Percentiles rank a stretch among this genome's conserved stretches.
These are phyloP conservation scores for Cyathus striatus DNA, from an alignment of 768 basidiomycete genomes.

Conservation along the genomic window DNA sequence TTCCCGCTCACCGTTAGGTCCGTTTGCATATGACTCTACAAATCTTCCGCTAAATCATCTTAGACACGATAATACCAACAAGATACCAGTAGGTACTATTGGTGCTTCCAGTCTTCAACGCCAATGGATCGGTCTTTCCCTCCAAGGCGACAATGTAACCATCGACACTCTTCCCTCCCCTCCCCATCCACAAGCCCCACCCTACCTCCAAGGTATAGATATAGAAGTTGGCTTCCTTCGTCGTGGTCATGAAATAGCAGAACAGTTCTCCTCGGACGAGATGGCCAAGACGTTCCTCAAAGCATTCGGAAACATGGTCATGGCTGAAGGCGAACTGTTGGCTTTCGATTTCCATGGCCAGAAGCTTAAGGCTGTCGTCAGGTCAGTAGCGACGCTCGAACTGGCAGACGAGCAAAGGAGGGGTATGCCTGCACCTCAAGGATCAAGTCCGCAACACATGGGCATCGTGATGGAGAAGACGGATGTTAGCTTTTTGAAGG, in stretches of 20 bases:
- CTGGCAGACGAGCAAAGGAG: conserved; percentile 57
- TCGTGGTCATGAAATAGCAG: conserved; percentile 46
- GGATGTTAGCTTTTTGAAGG: conserved; percentile 88
- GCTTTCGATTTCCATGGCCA: conserved; percentile 89
- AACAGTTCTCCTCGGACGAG: conserved; percentile 85
- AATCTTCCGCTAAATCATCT: conserved; percentile 1
- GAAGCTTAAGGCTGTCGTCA: conserved; percentile 69
- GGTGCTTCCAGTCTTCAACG: conserved; percentile 78
- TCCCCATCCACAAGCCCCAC: conserved; percentile 42
- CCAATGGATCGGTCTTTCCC: conserved; percentile 85
- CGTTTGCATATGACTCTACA: conserved; percentile 11
- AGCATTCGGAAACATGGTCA: conserved; percentile 67
- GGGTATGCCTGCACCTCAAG: conserved; percentile 22
- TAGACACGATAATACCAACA: conserved; percentile 78
- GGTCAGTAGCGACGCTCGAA: conserved; percentile 53
- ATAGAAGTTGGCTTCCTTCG: conserved; percentile 70
- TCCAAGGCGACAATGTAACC: conserved; percentile 69
- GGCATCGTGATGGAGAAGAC: conserved; percentile 89
- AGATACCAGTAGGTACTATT: conserved; percentile 60
- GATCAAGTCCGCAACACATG: conserved; percentile 23
- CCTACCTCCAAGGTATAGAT: conserved; percentile 75
- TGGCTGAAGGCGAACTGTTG: conserved; percentile 64
- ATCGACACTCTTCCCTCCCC: conserved; percentile 58
- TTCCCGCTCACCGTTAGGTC: conserved; percentile 76
- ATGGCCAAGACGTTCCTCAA: conserved; percentile 71